Evolutionary conservation across 352 stramenopile genomes (phyloP), one percentile per base, ranked within the genome.

Genomic region (Phytophthora constricta): DNA sequence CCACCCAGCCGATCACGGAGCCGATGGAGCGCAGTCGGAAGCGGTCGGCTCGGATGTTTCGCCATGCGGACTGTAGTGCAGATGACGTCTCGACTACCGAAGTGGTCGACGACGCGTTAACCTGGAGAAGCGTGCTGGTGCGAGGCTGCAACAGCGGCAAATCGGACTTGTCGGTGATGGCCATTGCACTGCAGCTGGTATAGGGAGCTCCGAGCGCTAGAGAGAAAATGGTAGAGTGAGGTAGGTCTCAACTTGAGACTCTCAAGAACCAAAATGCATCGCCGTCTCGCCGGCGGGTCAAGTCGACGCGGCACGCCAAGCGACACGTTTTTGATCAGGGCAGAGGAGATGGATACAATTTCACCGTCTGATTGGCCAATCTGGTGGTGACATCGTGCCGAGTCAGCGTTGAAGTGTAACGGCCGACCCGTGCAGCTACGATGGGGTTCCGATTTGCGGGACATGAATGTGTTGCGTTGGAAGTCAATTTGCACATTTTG

Each of bases 1-100:
- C 78, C 43, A 90, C 67, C 75, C 74, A 90, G 26, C 65, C 82
- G 34, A 87, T 34, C 28, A 86, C 64, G 23, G 81, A 80, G 7
- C 71, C 71, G 39, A 86, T 51, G 49, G 76, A 70, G 49, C 62
- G 65, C 45, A 79, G 16, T 53, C 65, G 72, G 60, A 71, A 84
- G 47, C 76, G 76, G 57, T 84, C 73, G 13, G 62, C 42, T 31
- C 64, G 73, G 45, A 85, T 55, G 17, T 50, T 66, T 17, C 69
- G 39, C 43, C 41, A 65, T 9, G 37, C 49, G 2, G 53, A 62
- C 33, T 62, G 47, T 23, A 72, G 2, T 51, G 67, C 13, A 11
- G 57, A 61, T 4, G 61, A 60, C 22, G 53, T 64, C 63, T 14
- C 37, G 31, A 13, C 31, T 42, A 16, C 34, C 14, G 58, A 70